Evolutionary conservation across 495 filamentous ascomycete genomes (phyloP).

Genomic region (Tuber borchii): DNA sequence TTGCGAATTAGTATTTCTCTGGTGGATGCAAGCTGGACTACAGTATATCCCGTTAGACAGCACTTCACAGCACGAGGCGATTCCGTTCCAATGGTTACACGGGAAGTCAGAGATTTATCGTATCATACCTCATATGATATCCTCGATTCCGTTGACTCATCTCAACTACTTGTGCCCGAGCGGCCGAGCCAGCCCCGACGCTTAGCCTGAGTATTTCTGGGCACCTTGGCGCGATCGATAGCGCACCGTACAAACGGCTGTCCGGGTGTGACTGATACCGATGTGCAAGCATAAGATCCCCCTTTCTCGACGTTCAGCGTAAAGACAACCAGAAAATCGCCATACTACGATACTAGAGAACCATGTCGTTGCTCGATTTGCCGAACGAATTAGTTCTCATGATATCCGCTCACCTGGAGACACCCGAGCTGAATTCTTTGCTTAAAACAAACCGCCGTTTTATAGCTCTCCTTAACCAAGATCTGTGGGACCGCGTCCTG

Average conservation of each 20-base stretch:
- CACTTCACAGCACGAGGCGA: background rate
- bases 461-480: background rate
- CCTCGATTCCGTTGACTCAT: background rate
- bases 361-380: constrained; percentile 1
- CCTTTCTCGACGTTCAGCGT: background rate
- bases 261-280: background rate
- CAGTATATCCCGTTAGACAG: too few relatives aligned
- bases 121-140: background rate
- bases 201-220: background rate
- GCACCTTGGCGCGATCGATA: background rate
- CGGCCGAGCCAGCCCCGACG: background rate
- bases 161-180: background rate
- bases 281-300: background rate
- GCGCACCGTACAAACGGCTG: background rate
- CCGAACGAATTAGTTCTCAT: background rate
- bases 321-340: background rate
- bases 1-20: background rate
- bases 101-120: background rate
- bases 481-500: background rate
- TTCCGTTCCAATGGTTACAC: background rate
- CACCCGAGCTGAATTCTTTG: background rate
- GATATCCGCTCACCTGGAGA: background rate
- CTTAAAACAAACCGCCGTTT: background rate
- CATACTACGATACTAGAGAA: background rate
- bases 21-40: background rate